Evolutionary conservation across 371 early-diverging fungal species (phyloP).

Genomic region (Funneliformis caledonium): DNA sequence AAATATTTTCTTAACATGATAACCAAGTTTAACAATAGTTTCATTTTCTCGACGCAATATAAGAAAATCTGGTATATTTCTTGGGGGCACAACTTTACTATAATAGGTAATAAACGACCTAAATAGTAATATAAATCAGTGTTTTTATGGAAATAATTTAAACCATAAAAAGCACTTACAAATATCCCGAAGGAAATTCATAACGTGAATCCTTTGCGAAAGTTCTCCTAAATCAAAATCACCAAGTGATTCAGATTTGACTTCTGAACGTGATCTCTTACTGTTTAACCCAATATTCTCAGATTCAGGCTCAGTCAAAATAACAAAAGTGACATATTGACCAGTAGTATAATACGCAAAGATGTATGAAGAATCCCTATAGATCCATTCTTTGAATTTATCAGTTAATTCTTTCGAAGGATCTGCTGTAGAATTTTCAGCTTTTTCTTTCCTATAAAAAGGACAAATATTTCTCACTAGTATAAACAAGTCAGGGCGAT

Average conservation of each 20-base stretch:
- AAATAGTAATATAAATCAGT: conserved; percentile 18
- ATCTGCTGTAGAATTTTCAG: not conserved
- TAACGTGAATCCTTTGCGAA: conserved; percentile 7
- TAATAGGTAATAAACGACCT: conserved; percentile 35
- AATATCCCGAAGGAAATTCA: conserved; percentile 28
- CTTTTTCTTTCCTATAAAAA: conserved; percentile 25
- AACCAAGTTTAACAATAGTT: conserved; percentile 29
- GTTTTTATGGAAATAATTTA: conserved; percentile 20
- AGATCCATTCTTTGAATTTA: conserved; percentile 28
- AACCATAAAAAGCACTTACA: conserved; percentile 19
- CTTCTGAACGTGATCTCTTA: too few relatives aligned
- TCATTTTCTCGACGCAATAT: too few relatives aligned
- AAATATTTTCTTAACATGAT: conserved; percentile 32
- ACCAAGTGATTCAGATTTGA: not conserved
- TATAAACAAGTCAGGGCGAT: conserved; percentile 12
- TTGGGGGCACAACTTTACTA: conserved; percentile 22
- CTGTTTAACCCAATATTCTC: too few relatives aligned
- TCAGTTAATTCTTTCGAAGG: conserved; percentile 16
- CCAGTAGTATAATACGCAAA: conserved; percentile 28
- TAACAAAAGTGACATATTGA: conserved; percentile 13
- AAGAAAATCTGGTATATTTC: conserved; percentile 22
- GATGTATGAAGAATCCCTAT: conserved; percentile 25
- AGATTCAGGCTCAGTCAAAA: conserved; percentile 1
- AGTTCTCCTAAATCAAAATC: conserved; percentile 23
- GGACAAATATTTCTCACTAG: conserved; percentile 36